Conservation (phyloP, 2,329 filamentous ascomycete genomes). For the Stemphylium vesicarium region DNA sequence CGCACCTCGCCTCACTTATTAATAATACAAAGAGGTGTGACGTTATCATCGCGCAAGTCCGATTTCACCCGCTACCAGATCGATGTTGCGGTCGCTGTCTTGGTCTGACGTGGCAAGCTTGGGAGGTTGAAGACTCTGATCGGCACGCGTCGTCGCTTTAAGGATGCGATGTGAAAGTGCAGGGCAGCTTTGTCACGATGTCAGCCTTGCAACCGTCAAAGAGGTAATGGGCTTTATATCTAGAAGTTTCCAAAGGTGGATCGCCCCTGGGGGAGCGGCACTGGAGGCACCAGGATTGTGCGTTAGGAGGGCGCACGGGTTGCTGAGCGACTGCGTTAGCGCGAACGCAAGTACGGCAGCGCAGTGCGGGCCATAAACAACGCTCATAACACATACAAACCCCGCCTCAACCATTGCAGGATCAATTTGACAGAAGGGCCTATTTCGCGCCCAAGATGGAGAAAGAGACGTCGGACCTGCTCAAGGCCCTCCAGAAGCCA, state of each 20-base stretch:
- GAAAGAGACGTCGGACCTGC: conserved; percentile 60
- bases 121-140: not conserved
- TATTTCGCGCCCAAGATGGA: conserved; percentile 56
- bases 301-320: conserved; percentile 19
- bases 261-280: conserved; percentile 11
- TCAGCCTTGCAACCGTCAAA: not conserved
- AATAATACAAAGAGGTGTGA: not conserved
- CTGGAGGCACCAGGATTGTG: conserved; percentile 10
- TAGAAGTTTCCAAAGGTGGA: conserved; percentile 12
- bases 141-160: not conserved
- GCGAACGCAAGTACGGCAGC: conserved; percentile 10
- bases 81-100: not conserved
- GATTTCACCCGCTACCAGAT: not conserved
- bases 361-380: conserved; percentile 15
- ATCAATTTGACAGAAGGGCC: conserved; percentile 28
- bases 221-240: not conserved
- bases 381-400: conserved; percentile 22
- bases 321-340: conserved; percentile 16
- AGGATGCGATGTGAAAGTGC: not conserved
- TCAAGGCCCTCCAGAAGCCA: conserved; percentile 62
- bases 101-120: conserved; percentile 5
- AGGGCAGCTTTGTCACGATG: not conserved
- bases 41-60: not conserved
- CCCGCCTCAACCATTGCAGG: conserved; percentile 22
- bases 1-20: not conserved